Evolutionary conservation across 257 asterid species (phyloP).

Genomic region (Primulina eburnea): DNA sequence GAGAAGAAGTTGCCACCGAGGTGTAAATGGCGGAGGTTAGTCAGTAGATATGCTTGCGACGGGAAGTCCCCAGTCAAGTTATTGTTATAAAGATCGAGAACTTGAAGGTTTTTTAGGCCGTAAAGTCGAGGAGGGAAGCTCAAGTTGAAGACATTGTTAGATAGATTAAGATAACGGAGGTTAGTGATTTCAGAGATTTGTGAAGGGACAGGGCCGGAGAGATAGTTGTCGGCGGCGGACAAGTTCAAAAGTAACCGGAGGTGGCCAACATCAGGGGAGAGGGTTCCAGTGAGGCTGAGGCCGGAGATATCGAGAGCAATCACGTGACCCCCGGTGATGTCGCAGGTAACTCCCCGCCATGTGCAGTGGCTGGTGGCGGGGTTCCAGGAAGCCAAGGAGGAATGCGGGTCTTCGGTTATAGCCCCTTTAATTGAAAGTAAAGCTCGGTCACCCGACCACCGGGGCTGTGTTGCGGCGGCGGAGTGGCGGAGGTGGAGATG

Average conservation of each 20-base stretch:
- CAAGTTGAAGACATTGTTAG: conserved; percentile 60
- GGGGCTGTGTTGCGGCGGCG: conserved; percentile 38
- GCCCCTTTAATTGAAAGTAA: conserved; percentile 65
- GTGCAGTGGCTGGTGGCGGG: conserved; percentile 54
- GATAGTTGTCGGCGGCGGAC: conserved; percentile 54
- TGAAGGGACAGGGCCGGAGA: conserved; percentile 66
- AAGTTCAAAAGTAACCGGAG: conserved; percentile 59
- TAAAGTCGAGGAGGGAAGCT: conserved; percentile 51
- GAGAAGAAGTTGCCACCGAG: conserved; percentile 78
- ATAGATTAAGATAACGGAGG: conserved; percentile 65
- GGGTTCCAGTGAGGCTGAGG: conserved; percentile 56
- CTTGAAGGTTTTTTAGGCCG: conserved; percentile 48
- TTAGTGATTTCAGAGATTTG: conserved; percentile 46
- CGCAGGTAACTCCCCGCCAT: conserved; percentile 84
- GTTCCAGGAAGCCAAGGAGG: conserved; percentile 62
- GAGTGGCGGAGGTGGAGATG: conserved; percentile 25
- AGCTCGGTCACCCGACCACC: conserved; percentile 51
- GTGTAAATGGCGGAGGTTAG: conserved; percentile 59
- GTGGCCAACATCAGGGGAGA: conserved; percentile 53
- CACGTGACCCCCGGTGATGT: conserved; percentile 58
- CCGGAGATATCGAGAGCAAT: conserved; percentile 59
- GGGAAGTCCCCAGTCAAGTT: conserved; percentile 73
- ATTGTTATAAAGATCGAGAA: conserved; percentile 78
- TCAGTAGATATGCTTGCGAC: conserved; percentile 41
- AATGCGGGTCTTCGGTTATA: conserved; percentile 64